Evolutionary conservation across 2,329 filamentous ascomycete genomes (phyloP), one percentile per base, ranked within the genome.

Genomic region (Scedosporium minutisporum): DNA sequence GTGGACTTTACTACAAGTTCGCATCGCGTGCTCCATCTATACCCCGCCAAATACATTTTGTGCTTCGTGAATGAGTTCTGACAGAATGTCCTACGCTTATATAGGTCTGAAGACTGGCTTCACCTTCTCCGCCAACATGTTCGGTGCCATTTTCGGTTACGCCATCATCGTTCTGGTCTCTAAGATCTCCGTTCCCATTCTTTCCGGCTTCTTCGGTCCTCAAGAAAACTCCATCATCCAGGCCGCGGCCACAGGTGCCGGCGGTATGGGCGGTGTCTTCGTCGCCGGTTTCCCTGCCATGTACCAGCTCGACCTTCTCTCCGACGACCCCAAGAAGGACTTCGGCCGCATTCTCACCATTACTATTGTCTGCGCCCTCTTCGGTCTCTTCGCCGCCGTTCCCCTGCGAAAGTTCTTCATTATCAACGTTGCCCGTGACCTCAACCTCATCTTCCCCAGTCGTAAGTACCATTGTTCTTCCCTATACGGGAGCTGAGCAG

Each of bases 391-490:
- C 71, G 85, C 86, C 66, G 81, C 82, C 58, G 85, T 83, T 0
- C 84, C 84, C 6, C 77, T 87, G 21, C 82, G 86, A 63, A 87
- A 86, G 69, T 88, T 88, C 75, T 88, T 87, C 75, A 82, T 88
- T 71, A 82, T 88, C 70, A 83, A 86, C 64, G 82, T 87, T 12
- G 83, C 83, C 3, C 77, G 83, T 9, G 83, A 87, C 71, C 73
- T 86, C 38, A 80, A 78, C 63, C 76, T 87, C 55, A 77, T 86
- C 63, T 87, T 86, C 72, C 84, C 84, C 1, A 81, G 82, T 0
- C 71, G 61, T 62, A 55, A 38, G 33, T 38, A 38, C 33, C 10
- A 38, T 38, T 6, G 46, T 57, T 7, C n/a, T 38, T 59, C 57
- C 38, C 21, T 44, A 29, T 21, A 4, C 46, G 5, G n/a, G 46